phyloP scores from a whole-genome alignment of 2,329 filamentous ascomycete genomes.

The Hypoxylon sp. region DNA sequence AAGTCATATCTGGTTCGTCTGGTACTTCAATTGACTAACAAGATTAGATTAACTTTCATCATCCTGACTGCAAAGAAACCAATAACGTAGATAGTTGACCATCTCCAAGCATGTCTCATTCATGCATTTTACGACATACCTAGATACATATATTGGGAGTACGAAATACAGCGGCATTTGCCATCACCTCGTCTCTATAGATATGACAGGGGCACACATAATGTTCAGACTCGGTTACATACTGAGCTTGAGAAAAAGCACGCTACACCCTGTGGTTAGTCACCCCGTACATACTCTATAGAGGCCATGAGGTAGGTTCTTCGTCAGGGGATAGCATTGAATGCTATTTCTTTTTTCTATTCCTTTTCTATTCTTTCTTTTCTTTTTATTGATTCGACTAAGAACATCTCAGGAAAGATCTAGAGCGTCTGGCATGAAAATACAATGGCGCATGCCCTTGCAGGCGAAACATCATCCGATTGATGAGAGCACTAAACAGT shows the following conservation, averaged over 20 bases:
- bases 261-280: neutral
- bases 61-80: slow-evolving; percentile 23
- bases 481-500: slow-evolving; percentile 11
- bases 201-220: neutral
- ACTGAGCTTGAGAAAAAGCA: neutral
- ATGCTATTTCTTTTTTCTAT: slow-evolving; percentile 3
- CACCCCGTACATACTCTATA: neutral
- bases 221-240: neutral
- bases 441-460: slow-evolving; percentile 19
- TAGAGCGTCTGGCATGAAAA: slow-evolving; percentile 23
- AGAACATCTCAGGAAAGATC: slow-evolving; percentile 14
- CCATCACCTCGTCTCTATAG: slow-evolving; percentile 5
- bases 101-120: slow-evolving; percentile 28
- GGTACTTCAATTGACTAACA: slow-evolving; percentile 21
- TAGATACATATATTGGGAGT: slow-evolving; percentile 17
- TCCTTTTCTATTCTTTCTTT: slow-evolving; percentile 1
- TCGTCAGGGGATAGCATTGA: neutral
- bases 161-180: neutral
- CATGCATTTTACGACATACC: slow-evolving; percentile 35
- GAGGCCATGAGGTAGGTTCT: neutral
- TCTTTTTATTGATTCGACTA: neutral
- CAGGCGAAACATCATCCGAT: slow-evolving; percentile 22
- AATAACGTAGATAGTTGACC: slow-evolving; percentile 19
- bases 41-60: slow-evolving; percentile 34
- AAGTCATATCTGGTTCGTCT: slow-evolving; percentile 24